Conservation (phyloP, 805 yeast species). For the Scheffersomyces coipomensis region DNA sequence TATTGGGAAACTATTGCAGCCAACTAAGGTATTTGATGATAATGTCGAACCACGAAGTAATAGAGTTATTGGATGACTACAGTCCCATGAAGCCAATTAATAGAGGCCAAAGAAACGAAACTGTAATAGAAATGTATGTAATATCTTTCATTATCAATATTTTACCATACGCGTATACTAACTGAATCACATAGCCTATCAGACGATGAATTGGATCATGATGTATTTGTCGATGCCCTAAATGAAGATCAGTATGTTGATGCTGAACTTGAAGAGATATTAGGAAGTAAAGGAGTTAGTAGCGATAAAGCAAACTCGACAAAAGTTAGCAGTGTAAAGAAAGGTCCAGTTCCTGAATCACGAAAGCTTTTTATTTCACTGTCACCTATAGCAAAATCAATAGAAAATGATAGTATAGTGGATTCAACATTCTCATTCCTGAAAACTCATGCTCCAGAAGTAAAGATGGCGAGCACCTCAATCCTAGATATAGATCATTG, state of each 20-base stretch:
- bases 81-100: not conserved
- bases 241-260: too few species aligned
- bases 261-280: too few species aligned
- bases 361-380: not conserved
- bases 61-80: not conserved
- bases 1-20: too few species aligned
- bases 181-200: not conserved
- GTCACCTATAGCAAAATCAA: not conserved
- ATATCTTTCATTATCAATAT: too few species aligned
- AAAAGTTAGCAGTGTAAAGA: too few species aligned
- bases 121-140: conserved; percentile 21
- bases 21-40: not conserved
- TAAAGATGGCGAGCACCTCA: not conserved
- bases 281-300: too few species aligned
- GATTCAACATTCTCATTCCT: conserved; percentile 17
- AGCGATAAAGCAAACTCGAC: too few species aligned
- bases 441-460: conserved; percentile 1
- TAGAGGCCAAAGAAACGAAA: not conserved
- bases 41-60: not conserved
- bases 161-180: conserved; percentile 1
- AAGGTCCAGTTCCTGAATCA: too few species aligned
- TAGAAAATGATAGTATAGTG: conserved; percentile 10
- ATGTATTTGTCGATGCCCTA: too few species aligned
- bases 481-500: conserved; percentile 18
- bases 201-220: not conserved